phyloP scores from a whole-genome alignment of 805 yeast genomes.

The Yarrowia phangngaensis region DNA sequence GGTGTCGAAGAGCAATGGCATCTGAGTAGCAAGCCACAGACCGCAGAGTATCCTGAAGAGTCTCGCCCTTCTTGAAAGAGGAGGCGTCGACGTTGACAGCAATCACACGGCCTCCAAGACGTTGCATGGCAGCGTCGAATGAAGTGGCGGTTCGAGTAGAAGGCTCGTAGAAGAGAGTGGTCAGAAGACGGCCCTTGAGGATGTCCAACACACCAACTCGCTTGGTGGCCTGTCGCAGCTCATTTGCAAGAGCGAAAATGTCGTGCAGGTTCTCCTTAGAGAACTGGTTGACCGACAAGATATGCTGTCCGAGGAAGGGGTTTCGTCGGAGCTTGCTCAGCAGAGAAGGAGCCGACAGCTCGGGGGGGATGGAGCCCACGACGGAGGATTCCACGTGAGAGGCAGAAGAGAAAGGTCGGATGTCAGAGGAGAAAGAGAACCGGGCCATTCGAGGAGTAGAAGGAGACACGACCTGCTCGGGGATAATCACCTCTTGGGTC shows the following conservation, averaged over 20 bases:
- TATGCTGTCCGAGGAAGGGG: slow-evolving; percentile 84
- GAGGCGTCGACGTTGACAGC: slow-evolving; percentile 80
- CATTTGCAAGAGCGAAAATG: slow-evolving; percentile 94
- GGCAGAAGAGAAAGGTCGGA: slow-evolving; percentile 39
- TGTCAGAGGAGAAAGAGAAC: slow-evolving; percentile 33
- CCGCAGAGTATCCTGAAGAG: slow-evolving; percentile 93
- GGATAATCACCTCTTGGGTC: slow-evolving; percentile 33
- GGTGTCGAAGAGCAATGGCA: slow-evolving; percentile 96
- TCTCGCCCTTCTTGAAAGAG: slow-evolving; percentile 97
- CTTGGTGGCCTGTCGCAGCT: slow-evolving; percentile 94
- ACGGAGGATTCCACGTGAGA: slow-evolving; percentile 26
- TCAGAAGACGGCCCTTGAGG: slow-evolving; percentile 82
- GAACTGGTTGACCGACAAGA: slow-evolving; percentile 83
- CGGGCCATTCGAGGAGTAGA: slow-evolving; percentile 34
- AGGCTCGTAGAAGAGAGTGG: slow-evolving; percentile 97
- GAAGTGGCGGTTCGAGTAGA: slow-evolving; percentile 96
- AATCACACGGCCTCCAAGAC: slow-evolving; percentile 96
- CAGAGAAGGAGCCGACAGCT: slow-evolving; percentile 56
- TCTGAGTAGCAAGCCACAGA: slow-evolving; percentile 93
- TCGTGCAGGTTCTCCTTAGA: slow-evolving; percentile 86
- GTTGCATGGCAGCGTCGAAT: slow-evolving; percentile 99
- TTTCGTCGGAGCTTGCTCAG: slow-evolving; percentile 78
- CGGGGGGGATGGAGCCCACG: slow-evolving; percentile 34
- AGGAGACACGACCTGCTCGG: slow-evolving; percentile 28
- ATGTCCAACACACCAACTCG: slow-evolving; percentile 92